Evolutionary conservation across 805 yeast species (phyloP), one percentile per base, ranked within the genome.

Genomic region (Candida montana): DNA sequence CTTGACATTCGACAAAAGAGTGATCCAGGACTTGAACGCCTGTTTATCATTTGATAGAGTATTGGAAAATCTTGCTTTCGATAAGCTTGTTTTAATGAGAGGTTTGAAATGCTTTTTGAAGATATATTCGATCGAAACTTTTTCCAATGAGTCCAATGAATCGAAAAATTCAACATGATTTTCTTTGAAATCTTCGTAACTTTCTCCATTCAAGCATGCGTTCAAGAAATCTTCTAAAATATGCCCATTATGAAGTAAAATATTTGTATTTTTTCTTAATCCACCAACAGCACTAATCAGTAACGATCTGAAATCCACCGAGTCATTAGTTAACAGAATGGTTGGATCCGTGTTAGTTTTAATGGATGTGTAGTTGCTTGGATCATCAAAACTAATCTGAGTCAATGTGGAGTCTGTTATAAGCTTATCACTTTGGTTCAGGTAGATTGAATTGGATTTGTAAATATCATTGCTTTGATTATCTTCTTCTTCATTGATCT

Each of bases 241-340:
- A 2, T 13, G 28, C 7, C 31, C 12, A 28, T 47, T 38, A 17
- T 41, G 19, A 4, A 55, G 19, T 3, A 55, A 35, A 3, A 64
- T 58, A 46, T 58, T 55, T 6, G 72, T 49, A 35, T 63, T 59
- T 42, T 68, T 69, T 39, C 71, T 59, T 16, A 69, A 45, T 0
- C 74, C 74, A 33, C 74, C 74, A 39, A 68, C 54, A 2, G 72
- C 68, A 23, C 69, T 55, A 16, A 68, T 47, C 29, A 68, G 41
- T n/a, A 68, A 35, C 2, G 68, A 57, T 12, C 55, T 40, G n/a
- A 41, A 34, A 3, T 41, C 19, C 1, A 33, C 33, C 5, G 35
- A 30, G 12, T 29, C 31, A 21, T 47, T 48, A 5, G 50, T 40
- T 5, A 64, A 40, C 10, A 56, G 26, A 42, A 62, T 58, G 13